Base-by-base conservation (phyloP, 2,329 filamentous ascomycete species). In the Colletotrichum orbiculare region DNA sequence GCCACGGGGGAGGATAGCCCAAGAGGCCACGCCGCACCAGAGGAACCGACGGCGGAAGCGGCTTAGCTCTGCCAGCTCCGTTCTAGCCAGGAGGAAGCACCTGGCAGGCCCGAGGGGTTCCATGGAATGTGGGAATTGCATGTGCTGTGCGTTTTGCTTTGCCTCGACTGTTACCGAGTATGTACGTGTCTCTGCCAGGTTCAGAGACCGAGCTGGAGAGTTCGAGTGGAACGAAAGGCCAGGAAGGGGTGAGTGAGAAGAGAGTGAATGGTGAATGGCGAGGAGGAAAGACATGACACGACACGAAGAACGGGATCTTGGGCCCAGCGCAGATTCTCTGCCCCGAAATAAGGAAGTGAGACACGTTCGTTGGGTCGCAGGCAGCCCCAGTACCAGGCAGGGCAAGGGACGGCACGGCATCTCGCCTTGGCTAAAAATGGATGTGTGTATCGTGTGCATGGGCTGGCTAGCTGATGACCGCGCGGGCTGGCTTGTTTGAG, bases 51-150 rank as follows among this genome's bases (percentile, higher is more conserved):
- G 12, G 48, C 47, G 54, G 34, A 47, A 45, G 34, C 41, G 61
- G 49, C 17, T 50, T 64, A 64, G 61, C 55, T 49, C 48, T 25
- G 34, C 38, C 42, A 25, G 25, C 38, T 60, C 41, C 57, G 17
- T 45, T 54, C 54, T 49, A 13, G 56, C 57, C 50, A 34, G 46
- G 25, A 57, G 50, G 46, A 38, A 54, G 45, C 61, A 60, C 61
- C 61, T 55, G 62, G 57, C 52, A 17, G 56, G 57, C 50, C 56
- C 61, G 34, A 33, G 59, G 39, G 61, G 34, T 25, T 49, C 56
- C 45, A 60, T 50, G 50, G 62, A 65, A 61, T 64, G 62, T 52
- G 62, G 57, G 57, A 61, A 56, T 55, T 61, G 50, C 49, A 64
- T 39, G 55, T 41, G 38, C 55, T 52, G 43, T 15, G 17, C 25